phyloP scores from a whole-genome alignment of 2,329 filamentous ascomycete species.

The Talaromyces sp. region DNA sequence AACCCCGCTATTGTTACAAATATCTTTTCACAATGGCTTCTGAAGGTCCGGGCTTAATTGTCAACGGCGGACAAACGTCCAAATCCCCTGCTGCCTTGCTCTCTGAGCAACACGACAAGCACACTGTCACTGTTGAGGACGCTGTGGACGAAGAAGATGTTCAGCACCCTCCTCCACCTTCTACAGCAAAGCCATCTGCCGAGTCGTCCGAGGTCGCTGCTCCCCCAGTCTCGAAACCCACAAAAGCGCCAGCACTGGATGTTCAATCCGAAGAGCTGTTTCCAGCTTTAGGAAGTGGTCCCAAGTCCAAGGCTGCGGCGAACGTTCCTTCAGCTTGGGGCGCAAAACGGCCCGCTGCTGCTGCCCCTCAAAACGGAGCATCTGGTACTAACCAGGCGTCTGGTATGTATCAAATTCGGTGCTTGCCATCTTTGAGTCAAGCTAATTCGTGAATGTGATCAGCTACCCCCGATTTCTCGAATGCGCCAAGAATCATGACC shows the following conservation, averaged over 20 bases:
- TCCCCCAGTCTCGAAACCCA: conserved; percentile 35
- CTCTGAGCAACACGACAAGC: conserved; percentile 53
- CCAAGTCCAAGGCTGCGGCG: conserved; percentile 61
- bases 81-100: conserved; percentile 53
- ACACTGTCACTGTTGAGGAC: conserved; percentile 74
- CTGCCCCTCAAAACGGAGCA: conserved; percentile 45
- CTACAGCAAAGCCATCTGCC: conserved; percentile 27
- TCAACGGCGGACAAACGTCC: conserved; percentile 31
- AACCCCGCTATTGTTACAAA: neutral
- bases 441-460: conserved; percentile 41
- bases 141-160: conserved; percentile 74
- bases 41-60: conserved; percentile 29
- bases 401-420: conserved; percentile 37
- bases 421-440: conserved; percentile 19
- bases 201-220: conserved; percentile 13
- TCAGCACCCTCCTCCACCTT: conserved; percentile 53
- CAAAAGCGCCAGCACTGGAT: conserved; percentile 57
- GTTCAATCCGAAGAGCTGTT: conserved; percentile 88
- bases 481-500: conserved; percentile 58
- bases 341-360: conserved; percentile 53
- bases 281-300: conserved; percentile 75
- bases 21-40: conserved; percentile 30
- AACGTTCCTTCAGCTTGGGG: conserved; percentile 71
- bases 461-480: conserved; percentile 28
- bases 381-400: conserved; percentile 54